phyloP scores from a whole-genome alignment of 331 rosid species.

The Malus hybrid region DNA sequence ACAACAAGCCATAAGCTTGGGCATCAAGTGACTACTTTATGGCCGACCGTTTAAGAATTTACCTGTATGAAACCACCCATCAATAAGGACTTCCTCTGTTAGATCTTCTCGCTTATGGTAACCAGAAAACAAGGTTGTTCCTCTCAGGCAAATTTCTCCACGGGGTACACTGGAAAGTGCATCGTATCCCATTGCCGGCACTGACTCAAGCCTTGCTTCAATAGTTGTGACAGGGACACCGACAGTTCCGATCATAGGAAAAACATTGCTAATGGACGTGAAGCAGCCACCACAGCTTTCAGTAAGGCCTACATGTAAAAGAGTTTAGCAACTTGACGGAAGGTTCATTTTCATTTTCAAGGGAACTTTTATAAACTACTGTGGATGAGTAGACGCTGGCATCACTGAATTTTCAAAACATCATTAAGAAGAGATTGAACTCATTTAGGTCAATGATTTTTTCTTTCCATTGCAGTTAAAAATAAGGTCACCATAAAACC shows the following conservation, averaged over 20 bases:
- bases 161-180: conserved; percentile 65
- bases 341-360: background rate
- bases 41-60: background rate
- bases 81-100: conserved; percentile 58
- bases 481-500: background rate
- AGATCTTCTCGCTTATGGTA: conserved; percentile 82
- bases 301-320: conserved; percentile 55
- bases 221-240: conserved; percentile 76
- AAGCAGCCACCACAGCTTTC: conserved; percentile 87
- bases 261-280: conserved; percentile 62
- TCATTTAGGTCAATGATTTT: background rate
- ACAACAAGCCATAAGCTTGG: background rate
- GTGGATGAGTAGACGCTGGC: background rate
- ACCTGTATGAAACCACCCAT: conserved; percentile 97
- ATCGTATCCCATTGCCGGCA: conserved; percentile 84
- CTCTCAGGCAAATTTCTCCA: conserved; percentile 83
- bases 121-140: conserved; percentile 61
- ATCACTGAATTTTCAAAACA: background rate
- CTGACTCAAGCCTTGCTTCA: conserved; percentile 87
- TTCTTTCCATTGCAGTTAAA: background rate
- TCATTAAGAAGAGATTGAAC: background rate
- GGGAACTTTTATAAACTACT: background rate
- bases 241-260: conserved; percentile 70
- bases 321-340: background rate
- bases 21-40: background rate